phyloP scores from a whole-genome alignment of 441 rosid species.

The Geranium incanum region DNA sequence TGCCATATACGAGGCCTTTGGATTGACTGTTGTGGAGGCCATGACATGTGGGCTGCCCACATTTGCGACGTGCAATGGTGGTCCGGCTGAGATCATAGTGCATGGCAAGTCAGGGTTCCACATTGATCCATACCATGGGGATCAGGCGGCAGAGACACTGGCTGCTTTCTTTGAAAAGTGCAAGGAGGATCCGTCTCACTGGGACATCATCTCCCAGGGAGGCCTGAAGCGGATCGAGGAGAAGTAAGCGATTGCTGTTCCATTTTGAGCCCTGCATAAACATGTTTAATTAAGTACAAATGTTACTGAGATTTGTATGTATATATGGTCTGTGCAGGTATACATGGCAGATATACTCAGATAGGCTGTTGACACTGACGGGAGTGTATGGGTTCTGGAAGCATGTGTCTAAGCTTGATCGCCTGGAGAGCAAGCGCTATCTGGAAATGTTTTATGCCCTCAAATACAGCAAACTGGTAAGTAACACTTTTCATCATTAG shows the following conservation, averaged over 20 bases:
- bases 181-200: constrained; percentile 53
- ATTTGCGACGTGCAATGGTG: constrained; percentile 86
- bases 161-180: constrained; percentile 70
- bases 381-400: constrained; percentile 97
- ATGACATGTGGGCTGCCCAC: constrained; percentile 94
- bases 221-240: constrained; percentile 74
- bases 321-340: constrained; percentile 33
- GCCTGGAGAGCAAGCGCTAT: constrained; percentile 80
- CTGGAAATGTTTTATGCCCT: constrained; percentile 92
- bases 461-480: constrained; percentile 77
- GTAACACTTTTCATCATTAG: not conserved
- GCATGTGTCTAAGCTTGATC: constrained; percentile 89
- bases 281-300: not conserved
- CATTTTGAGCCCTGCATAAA: not conserved
- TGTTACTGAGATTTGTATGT: not conserved
- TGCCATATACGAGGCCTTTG: constrained; percentile 82
- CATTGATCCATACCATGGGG: constrained; percentile 90
- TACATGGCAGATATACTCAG: constrained; percentile 86
- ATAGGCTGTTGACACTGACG: constrained; percentile 76
- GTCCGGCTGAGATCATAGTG: constrained; percentile 91
- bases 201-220: constrained; percentile 66
- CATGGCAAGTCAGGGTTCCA: constrained; percentile 81
- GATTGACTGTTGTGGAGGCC: constrained; percentile 86
- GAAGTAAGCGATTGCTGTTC: constrained; percentile 39
- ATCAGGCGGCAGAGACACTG: constrained; percentile 65